Evolutionary conservation across 345 rosid species (phyloP), one percentile per base, ranked within the genome.

Genomic region (Xanthoceras sorbifolium): DNA sequence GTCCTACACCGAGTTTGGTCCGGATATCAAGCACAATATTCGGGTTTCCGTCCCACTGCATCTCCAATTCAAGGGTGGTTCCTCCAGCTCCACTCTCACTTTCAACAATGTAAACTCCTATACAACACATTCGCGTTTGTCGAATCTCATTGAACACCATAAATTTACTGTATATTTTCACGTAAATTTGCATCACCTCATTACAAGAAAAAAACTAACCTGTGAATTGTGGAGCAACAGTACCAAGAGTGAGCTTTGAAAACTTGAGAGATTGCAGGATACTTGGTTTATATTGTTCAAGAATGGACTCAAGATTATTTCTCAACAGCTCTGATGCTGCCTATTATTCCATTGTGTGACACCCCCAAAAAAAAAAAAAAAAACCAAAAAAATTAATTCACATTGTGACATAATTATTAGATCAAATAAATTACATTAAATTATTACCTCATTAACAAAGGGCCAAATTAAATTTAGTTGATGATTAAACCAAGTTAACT

Each of bases 11-110:
- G 59, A 95, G 78, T 83, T 74, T 85, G 25, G 98, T 93, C 71
- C 89, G 87, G 78, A 95, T 79, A 78, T 84, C 92, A 60, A 93
- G 92, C 36, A 89, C 93, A 31, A 95, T 90, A 71, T 78, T 86
- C 5, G 98, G 97, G 77, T 93, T 86, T 11, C 97, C 98, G 71
- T 95, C 99, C 98, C 99, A 95, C 80, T 93, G 92, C 91, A 95
- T 80, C 80, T 93, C 98, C 85, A 95, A 77, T 76, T 95, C 99
- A 92, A 93, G 87, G 25, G 91, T 90, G 66, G 92, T 78, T 54
- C 90, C 87, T 8, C 73, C 82, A 32, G 80, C 70, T 9, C 68
- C 87, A 64, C 85, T 84, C 79, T 90, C 90, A 38, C 73, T 80
- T 55, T 95, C 98, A 20, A 93, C 25, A 28, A 93, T 87, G n/a